A percentile compares a stretch with the other conserved stretches of the same genome.
Evolutionary conservation across 441 rosid genomes (phyloP).

Genomic region (Aleurites moluccanus): DNA sequence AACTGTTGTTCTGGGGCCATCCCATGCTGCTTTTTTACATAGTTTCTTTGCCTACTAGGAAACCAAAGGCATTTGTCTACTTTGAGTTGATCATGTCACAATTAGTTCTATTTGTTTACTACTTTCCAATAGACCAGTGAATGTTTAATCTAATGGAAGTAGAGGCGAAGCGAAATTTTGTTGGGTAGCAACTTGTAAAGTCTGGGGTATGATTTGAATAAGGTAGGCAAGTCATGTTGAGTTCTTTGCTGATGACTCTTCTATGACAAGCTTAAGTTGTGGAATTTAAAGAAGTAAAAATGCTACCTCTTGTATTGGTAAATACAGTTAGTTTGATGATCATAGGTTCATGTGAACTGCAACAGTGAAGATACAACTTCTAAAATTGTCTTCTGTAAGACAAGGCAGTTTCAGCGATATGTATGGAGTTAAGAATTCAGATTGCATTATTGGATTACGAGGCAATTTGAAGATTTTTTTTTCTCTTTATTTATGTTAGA

Average conservation of each 20-base stretch:
- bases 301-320: background rate
- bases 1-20: background rate
- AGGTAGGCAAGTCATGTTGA: background rate
- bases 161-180: background rate
- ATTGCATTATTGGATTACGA: background rate
- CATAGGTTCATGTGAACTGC: background rate
- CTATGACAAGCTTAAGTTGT: background rate
- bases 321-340: background rate
- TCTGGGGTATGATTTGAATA: background rate
- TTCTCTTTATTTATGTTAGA: background rate
- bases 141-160: background rate
- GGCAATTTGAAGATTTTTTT: background rate
- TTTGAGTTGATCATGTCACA: background rate
- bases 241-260: background rate
- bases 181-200: background rate
- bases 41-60: background rate
- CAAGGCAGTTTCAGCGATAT: background rate
- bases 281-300: background rate
- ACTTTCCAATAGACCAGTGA: background rate
- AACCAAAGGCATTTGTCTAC: background rate
- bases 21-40: conserved; percentile 2
- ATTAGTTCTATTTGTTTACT: background rate
- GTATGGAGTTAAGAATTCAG: background rate
- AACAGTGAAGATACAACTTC: background rate
- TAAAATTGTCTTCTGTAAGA: background rate